Base-by-base conservation (phyloP, 2,329 filamentous ascomycete genomes). In the Bisporella sp. region DNA sequence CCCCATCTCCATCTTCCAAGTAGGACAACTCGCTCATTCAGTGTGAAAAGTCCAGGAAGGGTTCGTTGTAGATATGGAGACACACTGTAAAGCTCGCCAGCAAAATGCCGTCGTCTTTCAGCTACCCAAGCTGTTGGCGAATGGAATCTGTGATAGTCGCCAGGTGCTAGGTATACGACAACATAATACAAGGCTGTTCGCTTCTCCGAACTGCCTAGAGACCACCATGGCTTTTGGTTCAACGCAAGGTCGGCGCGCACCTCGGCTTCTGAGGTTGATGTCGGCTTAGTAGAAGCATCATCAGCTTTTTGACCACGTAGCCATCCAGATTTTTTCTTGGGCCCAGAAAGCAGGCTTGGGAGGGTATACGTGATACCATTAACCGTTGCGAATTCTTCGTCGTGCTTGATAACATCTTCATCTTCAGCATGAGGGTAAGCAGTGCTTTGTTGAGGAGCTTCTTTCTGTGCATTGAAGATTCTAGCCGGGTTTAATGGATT, bases 81-180 rank as follows among this genome's bases (percentile, higher is more conserved):
- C 4, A 99, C 93, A 48, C 86, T 92, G 74, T 88, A 99, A 6
- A 99, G 77, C 69, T 99, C 95, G 51, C 93, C 93, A 0, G 93
- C 91, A 66, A 99, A 99, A 72, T 99, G 93, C n/a, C 93, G 87
- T 41, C 95, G 84, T 57, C 84, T 84, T 69, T 96, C 88, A 33
- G 93, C 93, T 12, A 99, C 90, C 93, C 93, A 99, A 60, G 89
- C 87, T 2, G 89, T 85, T 0, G 93, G 93, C 1, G 89, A 95
- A 73, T 99, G 95, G 74, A 97, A 99, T 57, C 92, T 88, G 72
- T 99, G 93, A 72, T 99, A 99, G 72, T 99, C 95, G 46, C 93
- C 93, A 0, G 93, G 93, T 0, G 95, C 93, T 41, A 99, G 82
- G 71, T 99, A 99, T 64, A 99, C 83, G 56, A 99, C 95, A 54